These are phyloP conservation scores for Skeletonema tropicum DNA, from an alignment of 108 stramenopile genomes.

Conservation along the genomic window DNA sequence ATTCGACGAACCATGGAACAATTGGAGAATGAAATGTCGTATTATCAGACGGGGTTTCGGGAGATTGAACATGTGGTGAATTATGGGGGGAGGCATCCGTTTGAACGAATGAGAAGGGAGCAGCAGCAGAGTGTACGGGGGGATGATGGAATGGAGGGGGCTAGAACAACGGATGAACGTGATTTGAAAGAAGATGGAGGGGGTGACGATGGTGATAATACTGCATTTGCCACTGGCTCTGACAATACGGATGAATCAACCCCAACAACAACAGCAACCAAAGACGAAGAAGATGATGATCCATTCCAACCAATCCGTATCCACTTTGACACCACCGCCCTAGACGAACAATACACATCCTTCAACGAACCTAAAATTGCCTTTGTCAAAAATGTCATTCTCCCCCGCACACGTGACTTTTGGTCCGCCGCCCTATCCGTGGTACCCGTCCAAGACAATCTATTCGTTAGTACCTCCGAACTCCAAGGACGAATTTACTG, in stretches of 20 bases:
- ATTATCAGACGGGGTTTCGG: constrained; percentile 64
- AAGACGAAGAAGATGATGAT: constrained; percentile 18
- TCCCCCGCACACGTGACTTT: constrained; percentile 69
- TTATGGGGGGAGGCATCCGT: constrained; percentile 76
- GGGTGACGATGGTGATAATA: neutral
- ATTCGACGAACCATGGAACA: constrained; percentile 60
- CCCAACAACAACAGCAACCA: neutral
- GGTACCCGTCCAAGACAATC: constrained; percentile 71
- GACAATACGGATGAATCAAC: neutral
- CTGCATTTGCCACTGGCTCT: too few relatives aligned
- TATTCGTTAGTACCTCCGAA: constrained; percentile 66
- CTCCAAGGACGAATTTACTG: constrained; percentile 72
- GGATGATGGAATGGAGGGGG: neutral
- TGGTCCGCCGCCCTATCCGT: constrained; percentile 75
- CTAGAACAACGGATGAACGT: neutral
- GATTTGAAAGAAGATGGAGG: constrained; percentile 6
- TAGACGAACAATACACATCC: constrained; percentile 53
- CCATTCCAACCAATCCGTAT: constrained; percentile 80
- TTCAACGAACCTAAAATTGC: constrained; percentile 64
- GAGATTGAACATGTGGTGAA: constrained; percentile 65
- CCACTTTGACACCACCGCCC: constrained; percentile 65
- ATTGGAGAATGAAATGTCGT: constrained; percentile 61
- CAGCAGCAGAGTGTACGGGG: neutral
- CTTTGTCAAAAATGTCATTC: constrained; percentile 73
- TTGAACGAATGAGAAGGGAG: constrained; percentile 34